These are phyloP conservation scores for Pyricularia sp. DNA, from an alignment of 2,329 filamentous ascomycete genomes.

Conservation along the genomic window DNA sequence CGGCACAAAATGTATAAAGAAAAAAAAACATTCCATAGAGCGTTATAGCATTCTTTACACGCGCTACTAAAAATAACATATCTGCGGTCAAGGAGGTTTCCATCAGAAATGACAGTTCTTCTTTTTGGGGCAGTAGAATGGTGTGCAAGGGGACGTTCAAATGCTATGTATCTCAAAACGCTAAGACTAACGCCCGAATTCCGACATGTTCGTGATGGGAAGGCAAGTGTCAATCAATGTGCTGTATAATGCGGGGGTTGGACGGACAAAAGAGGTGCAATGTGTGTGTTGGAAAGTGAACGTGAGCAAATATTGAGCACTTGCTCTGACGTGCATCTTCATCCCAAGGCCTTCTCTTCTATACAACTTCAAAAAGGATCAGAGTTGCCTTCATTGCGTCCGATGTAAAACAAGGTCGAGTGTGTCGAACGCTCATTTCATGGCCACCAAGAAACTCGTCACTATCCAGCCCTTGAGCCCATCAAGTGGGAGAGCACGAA, in stretches of 20 bases:
- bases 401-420: conserved; percentile 91
- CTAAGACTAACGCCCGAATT: not conserved
- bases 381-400: conserved; percentile 98
- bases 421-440: conserved; percentile 99
- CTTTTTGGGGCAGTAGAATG: not conserved
- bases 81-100: not conserved
- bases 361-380: conserved; percentile 42
- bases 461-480: conserved; percentile 83
- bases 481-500: conserved; percentile 70
- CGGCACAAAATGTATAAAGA: too few species aligned
- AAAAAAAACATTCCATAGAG: too few species aligned
- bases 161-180: not conserved
- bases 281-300: too few species aligned
- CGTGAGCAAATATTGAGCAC: not conserved
- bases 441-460: conserved; percentile 54
- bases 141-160: not conserved
- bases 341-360: conserved; percentile 18
- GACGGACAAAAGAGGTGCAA: too few species aligned
- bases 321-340: not conserved
- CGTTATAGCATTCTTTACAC: too few species aligned
- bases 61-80: not conserved
- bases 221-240: not conserved
- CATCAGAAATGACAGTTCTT: not conserved
- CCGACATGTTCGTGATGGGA: not conserved
- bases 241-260: not conserved